Percentiles rank a stretch among this genome's conserved stretches.
Evolutionary conservation across 2,329 filamentous ascomycete species (phyloP).

Genomic region (Calonectria pteridis): DNA sequence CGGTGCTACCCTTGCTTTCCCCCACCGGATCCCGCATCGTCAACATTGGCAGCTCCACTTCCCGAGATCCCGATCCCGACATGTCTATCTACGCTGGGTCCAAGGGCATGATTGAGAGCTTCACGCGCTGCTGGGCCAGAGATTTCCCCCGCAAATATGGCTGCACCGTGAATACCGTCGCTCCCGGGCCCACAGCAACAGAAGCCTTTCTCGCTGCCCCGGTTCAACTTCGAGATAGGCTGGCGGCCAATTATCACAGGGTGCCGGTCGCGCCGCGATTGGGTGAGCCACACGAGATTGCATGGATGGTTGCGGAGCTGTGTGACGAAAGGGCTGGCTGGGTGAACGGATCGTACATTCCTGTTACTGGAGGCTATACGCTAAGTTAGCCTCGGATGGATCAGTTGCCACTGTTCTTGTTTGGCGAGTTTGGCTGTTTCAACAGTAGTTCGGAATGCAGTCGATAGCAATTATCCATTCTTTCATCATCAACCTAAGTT

Average conservation of each 20-base stretch:
- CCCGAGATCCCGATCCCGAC: conserved; percentile 4
- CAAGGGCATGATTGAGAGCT: not conserved
- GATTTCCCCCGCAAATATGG: not conserved
- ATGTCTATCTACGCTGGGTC: not conserved
- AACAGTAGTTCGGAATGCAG: not conserved
- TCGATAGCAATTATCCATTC: not conserved
- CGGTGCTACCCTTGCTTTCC: not conserved
- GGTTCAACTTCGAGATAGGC: not conserved
- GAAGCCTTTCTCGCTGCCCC: not conserved
- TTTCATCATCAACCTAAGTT: not conserved
- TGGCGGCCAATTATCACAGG: not conserved
- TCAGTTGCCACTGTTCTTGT: not conserved
- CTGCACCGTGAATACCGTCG: not conserved
- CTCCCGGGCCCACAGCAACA: not conserved
- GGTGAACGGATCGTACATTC: not conserved
- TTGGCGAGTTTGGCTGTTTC: not conserved
- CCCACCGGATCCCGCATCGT: conserved; percentile 4
- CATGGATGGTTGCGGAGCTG: not conserved
- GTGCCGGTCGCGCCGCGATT: not conserved
- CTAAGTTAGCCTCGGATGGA: not conserved
- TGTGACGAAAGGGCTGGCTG: not conserved
- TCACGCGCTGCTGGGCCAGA: not conserved
- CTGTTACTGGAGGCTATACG: not conserved
- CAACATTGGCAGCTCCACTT: conserved; percentile 6
- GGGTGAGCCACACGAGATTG: not conserved